Evolutionary conservation across 371 early-diverging fungal species (phyloP).

Genomic region (Zancudomyces culisetae): DNA sequence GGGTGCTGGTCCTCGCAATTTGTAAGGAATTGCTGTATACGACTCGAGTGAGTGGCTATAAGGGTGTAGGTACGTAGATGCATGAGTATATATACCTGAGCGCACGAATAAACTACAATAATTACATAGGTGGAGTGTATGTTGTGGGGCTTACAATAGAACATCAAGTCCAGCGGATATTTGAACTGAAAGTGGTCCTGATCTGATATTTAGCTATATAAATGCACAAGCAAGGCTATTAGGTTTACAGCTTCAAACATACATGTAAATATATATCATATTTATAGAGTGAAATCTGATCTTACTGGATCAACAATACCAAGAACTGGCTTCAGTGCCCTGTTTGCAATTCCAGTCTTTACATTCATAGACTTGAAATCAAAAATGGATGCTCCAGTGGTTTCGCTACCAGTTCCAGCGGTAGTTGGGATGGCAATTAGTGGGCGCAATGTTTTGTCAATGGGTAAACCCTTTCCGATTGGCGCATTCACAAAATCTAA

Average conservation of each 20-base stretch:
- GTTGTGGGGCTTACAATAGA: slow-evolving; percentile 30
- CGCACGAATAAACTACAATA: no score
- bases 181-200: slow-evolving; percentile 69
- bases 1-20: slow-evolving; percentile 60
- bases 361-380: slow-evolving; percentile 65
- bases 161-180: slow-evolving; percentile 77
- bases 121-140: no score
- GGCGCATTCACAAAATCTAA: slow-evolving; percentile 86
- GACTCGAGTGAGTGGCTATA: slow-evolving; percentile 60
- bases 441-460: slow-evolving; percentile 51
- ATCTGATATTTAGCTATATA: slow-evolving; percentile 50
- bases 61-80: no score
- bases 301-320: slow-evolving; percentile 63
- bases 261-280: no score
- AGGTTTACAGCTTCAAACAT: no score
- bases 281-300: no score
- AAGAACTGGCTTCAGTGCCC: slow-evolving; percentile 65
- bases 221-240: no score
- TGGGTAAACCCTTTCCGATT: slow-evolving; percentile 67
- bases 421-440: slow-evolving; percentile 66
- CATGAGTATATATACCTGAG: no score
- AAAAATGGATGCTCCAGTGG: slow-evolving; percentile 79
- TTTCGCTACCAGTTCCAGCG: slow-evolving; percentile 79
- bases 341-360: slow-evolving; percentile 81
- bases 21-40: slow-evolving; percentile 76